Evolutionary conservation across 257 asterid genomes (phyloP).

Genomic region (Thymus quinquecostatus): DNA sequence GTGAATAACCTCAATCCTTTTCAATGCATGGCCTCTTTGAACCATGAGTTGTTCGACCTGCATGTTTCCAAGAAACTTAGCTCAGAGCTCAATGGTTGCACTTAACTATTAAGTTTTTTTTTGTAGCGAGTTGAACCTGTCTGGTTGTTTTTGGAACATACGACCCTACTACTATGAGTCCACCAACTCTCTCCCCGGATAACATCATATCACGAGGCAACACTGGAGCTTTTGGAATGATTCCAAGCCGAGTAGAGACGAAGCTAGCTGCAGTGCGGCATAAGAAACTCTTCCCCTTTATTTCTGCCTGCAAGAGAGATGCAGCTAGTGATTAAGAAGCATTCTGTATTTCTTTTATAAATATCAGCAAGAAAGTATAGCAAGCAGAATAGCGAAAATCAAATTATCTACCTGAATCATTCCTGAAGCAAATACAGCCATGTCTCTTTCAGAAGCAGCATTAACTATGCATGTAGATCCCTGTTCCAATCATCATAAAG

Average conservation of each 20-base stretch:
- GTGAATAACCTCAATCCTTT: constrained; percentile 73
- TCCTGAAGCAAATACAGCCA: constrained; percentile 95
- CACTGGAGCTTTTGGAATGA: constrained; percentile 76
- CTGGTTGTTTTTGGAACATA: constrained; percentile 97
- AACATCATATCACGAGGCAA: constrained; percentile 67
- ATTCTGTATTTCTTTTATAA: constrained; percentile 27
- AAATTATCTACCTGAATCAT: constrained; percentile 77
- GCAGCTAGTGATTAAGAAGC: constrained; percentile 30
- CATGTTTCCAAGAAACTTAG: constrained; percentile 26
- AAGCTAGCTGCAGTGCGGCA: constrained; percentile 99
- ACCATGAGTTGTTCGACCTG: constrained; percentile 88
- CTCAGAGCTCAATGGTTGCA: constrained; percentile 25
- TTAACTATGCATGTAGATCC: constrained; percentile 92
- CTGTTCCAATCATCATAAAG: constrained; percentile 49
- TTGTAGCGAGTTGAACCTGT: constrained; percentile 57
- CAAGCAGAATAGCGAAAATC: constrained; percentile 21
- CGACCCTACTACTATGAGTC: constrained; percentile 93
- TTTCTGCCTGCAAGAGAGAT: constrained; percentile 73
- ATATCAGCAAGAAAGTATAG: constrained; percentile 23
- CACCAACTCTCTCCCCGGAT: constrained; percentile 63
- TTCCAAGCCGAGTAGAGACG: constrained; percentile 94
- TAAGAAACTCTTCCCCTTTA: constrained; percentile 83
- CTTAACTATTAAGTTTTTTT: constrained; percentile 26
- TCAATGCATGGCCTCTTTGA: constrained; percentile 69
- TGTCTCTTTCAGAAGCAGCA: constrained; percentile 96